These are phyloP conservation scores for Neurospora crassa DNA, from an alignment of 2,329 filamentous ascomycete genomes.

Conservation along the genomic window DNA sequence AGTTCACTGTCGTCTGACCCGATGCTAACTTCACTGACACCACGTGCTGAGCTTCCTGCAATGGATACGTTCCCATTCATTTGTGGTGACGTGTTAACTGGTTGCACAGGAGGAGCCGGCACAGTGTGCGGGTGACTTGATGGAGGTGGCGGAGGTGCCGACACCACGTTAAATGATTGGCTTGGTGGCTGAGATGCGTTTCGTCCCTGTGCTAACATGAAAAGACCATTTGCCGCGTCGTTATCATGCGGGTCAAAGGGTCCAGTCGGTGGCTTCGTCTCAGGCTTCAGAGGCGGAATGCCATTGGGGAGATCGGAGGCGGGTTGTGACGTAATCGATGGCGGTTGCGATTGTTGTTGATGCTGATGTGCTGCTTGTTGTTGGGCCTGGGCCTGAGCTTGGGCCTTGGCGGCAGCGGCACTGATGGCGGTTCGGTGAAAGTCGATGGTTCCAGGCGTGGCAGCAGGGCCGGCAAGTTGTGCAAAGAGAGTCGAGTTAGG, in stretches of 20 bases:
- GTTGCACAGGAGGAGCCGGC: constrained; percentile 21
- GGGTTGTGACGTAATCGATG: constrained; percentile 39
- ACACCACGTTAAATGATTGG: constrained; percentile 33
- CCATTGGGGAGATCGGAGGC: constrained; percentile 37
- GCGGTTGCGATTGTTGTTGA: constrained; percentile 24
- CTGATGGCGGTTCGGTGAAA: constrained; percentile 90
- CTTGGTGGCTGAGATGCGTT: constrained; percentile 42
- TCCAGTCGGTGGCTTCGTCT: constrained; percentile 45
- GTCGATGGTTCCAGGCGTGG: constrained; percentile 83
- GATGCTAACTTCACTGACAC: constrained; percentile 59
- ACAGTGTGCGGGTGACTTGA: constrained; percentile 39
- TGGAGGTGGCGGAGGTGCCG: constrained; percentile 21
- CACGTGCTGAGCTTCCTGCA: constrained; percentile 38
- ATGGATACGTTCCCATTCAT: constrained; percentile 37
- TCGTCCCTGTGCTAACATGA: constrained; percentile 70
- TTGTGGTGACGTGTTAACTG: constrained; percentile 38
- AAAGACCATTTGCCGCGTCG: constrained; percentile 89
- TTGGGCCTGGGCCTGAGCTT: constrained; percentile 22
- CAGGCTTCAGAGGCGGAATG: constrained; percentile 31
- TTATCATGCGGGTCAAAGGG: constrained; percentile 85
- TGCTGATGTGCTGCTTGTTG: constrained; percentile 19
- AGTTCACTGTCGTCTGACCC: constrained; percentile 65
- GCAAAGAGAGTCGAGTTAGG: constrained; percentile 78
- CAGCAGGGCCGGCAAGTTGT: constrained; percentile 67
- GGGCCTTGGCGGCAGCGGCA: constrained; percentile 58